Evolutionary conservation across 78 protist species (phyloP).

Genomic region (Dictyostelium capitatum): DNA sequence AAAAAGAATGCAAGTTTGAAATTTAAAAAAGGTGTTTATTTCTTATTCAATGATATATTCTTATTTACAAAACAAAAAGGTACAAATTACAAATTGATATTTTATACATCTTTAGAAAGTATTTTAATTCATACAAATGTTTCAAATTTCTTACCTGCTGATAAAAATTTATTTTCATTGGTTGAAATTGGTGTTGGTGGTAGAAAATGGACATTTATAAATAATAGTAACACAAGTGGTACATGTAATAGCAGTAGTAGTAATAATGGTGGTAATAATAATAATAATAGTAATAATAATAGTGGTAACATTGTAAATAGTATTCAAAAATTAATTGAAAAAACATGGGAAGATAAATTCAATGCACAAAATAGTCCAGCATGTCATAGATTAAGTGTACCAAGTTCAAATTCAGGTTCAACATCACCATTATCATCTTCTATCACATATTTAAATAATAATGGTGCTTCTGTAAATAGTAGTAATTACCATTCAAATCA

Average conservation of each 20-base stretch:
- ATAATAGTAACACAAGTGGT: neutral
- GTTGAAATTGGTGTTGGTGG: conserved; percentile 77
- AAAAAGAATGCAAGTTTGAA: conserved; percentile 47
- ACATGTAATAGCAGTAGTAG: too few relatives aligned
- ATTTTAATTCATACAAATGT: conserved; percentile 31
- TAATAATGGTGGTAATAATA: neutral
- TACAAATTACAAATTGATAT: conserved; percentile 4
- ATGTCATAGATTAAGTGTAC: conserved; percentile 9
- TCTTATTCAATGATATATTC: conserved; percentile 68
- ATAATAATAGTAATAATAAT: neutral
- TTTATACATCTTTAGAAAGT: conserved; percentile 27
- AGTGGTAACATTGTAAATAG: neutral
- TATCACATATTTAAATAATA: neutral
- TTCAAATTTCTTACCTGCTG: conserved; percentile 6
- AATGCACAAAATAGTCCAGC: neutral
- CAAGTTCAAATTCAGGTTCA: neutral
- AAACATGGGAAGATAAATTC: conserved; percentile 44
- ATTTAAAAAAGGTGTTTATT: conserved; percentile 62
- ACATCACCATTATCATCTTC: neutral
- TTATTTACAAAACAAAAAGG: conserved; percentile 72
- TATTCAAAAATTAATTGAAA: conserved; percentile 40
- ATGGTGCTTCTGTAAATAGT: neutral
- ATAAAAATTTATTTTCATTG: conserved; percentile 45
- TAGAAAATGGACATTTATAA: conserved; percentile 65
- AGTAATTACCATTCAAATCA: neutral